A percentile compares a stretch with the other conserved stretches of the same genome.
phyloP scores from a whole-genome alignment of 495 filamentous ascomycete genomes.

The Penicillium crystallinum region DNA sequence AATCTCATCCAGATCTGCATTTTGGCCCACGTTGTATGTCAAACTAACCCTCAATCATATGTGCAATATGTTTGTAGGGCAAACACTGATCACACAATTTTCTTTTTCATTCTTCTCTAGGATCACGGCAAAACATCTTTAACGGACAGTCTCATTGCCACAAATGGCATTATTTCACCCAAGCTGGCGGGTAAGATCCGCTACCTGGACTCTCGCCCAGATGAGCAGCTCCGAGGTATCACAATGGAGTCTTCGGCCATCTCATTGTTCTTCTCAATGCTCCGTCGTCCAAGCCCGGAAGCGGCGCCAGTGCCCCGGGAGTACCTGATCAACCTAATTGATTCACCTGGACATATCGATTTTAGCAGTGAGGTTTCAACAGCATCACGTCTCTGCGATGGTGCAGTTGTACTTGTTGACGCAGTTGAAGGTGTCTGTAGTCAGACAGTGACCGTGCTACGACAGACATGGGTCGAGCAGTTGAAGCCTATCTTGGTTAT shows the following conservation, averaged over 20 bases:
- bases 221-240: constrained; percentile 95
- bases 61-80: background rate
- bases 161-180: constrained; percentile 98
- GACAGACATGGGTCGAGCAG: constrained; percentile 94
- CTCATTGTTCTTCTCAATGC: constrained; percentile 91
- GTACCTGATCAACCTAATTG: constrained; percentile 95
- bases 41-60: background rate
- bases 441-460: constrained; percentile 93
- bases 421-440: constrained; percentile 97
- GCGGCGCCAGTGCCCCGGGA: constrained; percentile 68
- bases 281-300: constrained; percentile 63
- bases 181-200: constrained; percentile 97
- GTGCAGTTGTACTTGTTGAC: constrained; percentile 92
- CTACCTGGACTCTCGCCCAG: constrained; percentile 92
- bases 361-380: constrained; percentile 98
- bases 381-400: constrained; percentile 90
- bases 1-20: constrained; percentile 80
- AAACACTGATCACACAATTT: background rate
- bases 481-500: constrained; percentile 91
- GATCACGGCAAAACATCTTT: constrained; percentile 99
- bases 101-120: constrained; percentile 19
- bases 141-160: constrained; percentile 92
- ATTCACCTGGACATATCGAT: constrained; percentile 97
- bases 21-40: constrained; percentile 85
- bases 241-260: constrained; percentile 99